Evolutionary conservation across 1,139 yeast species (phyloP), one percentile per base, ranked within the genome.

Genomic region (Yamadazyma siamensis): DNA sequence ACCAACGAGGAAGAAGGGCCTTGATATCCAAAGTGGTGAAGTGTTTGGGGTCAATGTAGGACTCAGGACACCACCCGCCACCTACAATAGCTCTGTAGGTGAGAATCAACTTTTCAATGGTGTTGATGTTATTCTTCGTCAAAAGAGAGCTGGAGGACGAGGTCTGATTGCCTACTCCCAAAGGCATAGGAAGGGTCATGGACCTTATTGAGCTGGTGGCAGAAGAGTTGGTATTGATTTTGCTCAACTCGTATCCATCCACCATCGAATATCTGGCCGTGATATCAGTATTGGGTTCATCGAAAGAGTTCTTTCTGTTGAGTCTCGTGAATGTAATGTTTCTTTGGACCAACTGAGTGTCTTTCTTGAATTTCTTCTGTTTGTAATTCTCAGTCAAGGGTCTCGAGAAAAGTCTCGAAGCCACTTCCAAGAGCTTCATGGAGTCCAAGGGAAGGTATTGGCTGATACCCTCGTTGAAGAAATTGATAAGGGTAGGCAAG

Each of bases 391-490:
- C 68, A 18, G 59, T 51, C 21, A 59, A 45, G 14, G 68, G 69
- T 26, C 36, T 54, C 6, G 65, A 52, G 7, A 70, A 59, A 27
- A 83, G 56, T 46, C 60, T 73, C 0, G 88, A 78, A 2, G 84
- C 80, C 6, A 74, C 58, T 38, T 79, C 86, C 24, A 82, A 62
- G 35, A 83, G 56, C 36, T 61, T 68, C 54, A 77, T 74, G 3
- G 84, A 65, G 43, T 82, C 89, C 15, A 78, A 57, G 1, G 89
- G 91, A 35, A 82, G 60, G 35, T 56, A 64, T 9, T 52, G 48
- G 11, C 76, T 65, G 15, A 80, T 66, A 12, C 81, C 86, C 54
- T 83, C 91, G 53, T 84, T 84, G 50, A 85, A 80, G 47, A 87
- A 82, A 49, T 82, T 82, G 23, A 84, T 67, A 47, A 87, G 59